Evolutionary conservation across 495 filamentous ascomycete genomes (phyloP).

Genomic region (Penicillium coffeae): DNA sequence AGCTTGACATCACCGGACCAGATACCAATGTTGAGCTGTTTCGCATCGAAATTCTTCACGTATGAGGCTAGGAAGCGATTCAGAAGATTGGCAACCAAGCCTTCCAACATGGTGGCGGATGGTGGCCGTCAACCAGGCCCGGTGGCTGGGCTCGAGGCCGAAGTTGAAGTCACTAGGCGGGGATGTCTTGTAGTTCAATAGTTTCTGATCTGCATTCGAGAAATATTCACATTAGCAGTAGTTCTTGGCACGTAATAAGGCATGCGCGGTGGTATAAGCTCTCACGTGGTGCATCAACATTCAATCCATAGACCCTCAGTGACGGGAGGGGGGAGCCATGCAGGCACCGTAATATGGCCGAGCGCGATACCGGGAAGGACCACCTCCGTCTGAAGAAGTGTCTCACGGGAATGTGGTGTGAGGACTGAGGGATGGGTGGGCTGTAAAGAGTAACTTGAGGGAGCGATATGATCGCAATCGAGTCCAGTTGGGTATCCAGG

Average conservation of each 20-base stretch:
- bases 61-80: slow-evolving; percentile 99
- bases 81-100: slow-evolving; percentile 78
- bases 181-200: slow-evolving; percentile 12
- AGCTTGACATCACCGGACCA: slow-evolving; percentile 98
- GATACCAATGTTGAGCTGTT: slow-evolving; percentile 94
- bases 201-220: slow-evolving; percentile 10
- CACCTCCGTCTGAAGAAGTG: slow-evolving; percentile 8
- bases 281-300: slow-evolving; percentile 1
- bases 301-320: slow-evolving; percentile 19
- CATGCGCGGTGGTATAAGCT: background rate
- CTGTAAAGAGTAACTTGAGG: background rate
- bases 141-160: slow-evolving; percentile 16
- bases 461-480: slow-evolving; percentile 1
- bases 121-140: slow-evolving; percentile 37
- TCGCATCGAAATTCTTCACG: slow-evolving; percentile 96
- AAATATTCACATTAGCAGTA: slow-evolving; percentile 2
- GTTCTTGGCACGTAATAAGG: background rate
- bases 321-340: slow-evolving; percentile 27
- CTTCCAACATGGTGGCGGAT: slow-evolving; percentile 59
- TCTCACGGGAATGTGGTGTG: slow-evolving; percentile 2
- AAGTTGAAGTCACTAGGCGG: slow-evolving; percentile 3
- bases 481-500: slow-evolving; percentile 29
- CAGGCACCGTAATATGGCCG: slow-evolving; percentile 23
- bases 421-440: too few relatives aligned
- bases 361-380: slow-evolving; percentile 31